Percentiles rank a stretch among this genome's conserved stretches.
Conservation (phyloP, 176 grass and related monocot species). For the Miscanthus lutarioriparius region DNA sequence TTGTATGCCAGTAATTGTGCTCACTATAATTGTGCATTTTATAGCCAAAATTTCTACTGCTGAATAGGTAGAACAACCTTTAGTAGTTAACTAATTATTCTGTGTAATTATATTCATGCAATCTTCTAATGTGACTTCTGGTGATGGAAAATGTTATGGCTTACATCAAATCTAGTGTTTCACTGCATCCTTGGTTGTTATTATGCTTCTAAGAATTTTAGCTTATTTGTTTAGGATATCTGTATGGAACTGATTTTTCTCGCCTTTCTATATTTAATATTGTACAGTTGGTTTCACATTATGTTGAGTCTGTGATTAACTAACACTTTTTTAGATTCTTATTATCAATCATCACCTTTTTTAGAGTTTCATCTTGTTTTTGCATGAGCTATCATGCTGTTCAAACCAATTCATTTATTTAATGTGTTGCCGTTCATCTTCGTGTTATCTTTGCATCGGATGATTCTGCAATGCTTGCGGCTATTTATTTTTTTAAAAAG, state of each 20-base stretch:
- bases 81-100: not conserved
- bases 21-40: not conserved
- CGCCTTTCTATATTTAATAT: not conserved
- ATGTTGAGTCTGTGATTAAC: not conserved
- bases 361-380: not conserved
- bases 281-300: slow-evolving; percentile 19
- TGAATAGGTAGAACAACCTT: not conserved
- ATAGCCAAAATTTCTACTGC: not conserved
- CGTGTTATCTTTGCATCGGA: not conserved
- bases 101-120: slow-evolving; percentile 13
- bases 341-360: not conserved
- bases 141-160: not conserved
- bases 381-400: not conserved
- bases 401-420: not conserved
- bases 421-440: not conserved
- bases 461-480: slow-evolving; percentile 9
- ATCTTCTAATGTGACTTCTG: not conserved
- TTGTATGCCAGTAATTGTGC: not conserved
- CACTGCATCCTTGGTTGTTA: not conserved
- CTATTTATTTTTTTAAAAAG: slow-evolving; percentile 43
- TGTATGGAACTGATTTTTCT: not conserved
- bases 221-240: not conserved
- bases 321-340: not conserved
- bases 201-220: not conserved
- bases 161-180: not conserved